Base-by-base conservation (phyloP, 129 eudicot genomes). In the Centaurea solstitialis region DNA sequence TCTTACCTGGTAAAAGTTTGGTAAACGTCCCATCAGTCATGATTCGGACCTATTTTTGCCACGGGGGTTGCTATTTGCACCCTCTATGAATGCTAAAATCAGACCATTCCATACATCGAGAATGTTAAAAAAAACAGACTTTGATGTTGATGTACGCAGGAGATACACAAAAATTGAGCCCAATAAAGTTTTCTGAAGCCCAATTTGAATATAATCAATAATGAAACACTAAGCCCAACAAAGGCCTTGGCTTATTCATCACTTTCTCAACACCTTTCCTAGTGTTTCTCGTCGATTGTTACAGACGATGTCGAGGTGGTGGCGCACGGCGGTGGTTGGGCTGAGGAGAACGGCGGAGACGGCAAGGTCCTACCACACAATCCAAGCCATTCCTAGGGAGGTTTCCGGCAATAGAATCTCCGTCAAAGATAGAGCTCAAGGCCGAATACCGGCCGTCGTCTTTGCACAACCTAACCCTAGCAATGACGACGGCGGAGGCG, bases 361-460 rank as follows among this genome's bases (percentile, higher is more conserved):
- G 15, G 65, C 85, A 28, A 83, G 84, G 41, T 70, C 86, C 4
- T 90, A 79, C 83, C 97, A 92, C 69, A 94, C 98, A 1, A 92
- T 92, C 57, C 97, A 94, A 85, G 97, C 97, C 74, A 71, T 94
- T 0, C 97, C 98, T 0, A 85, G 98, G 76, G 98, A 94, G 74
- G 59, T 87, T 5, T 72, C 89, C 15, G 98, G 98, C 5, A 74
- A 72, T 67, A 80, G 90, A 84, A 73, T 90, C 79, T 85, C 98
- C 68, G 84, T 71, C 72, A 87, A 90, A 74, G 98, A 94, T 77
- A 83, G 98, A 83, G 96, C 96, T 5, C 98, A 90, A 74, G 97
- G 98, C 23, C 94, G 98, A 15, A 89, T 94, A 43, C 98, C 98
- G 20, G 90, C 94, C 5, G 98, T 94, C 40, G 96, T 94, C 2